Percentiles rank a stretch among this genome's conserved stretches.
Conservation (phyloP, 495 filamentous ascomycete genomes). For the Cercophora scortea region DNA sequence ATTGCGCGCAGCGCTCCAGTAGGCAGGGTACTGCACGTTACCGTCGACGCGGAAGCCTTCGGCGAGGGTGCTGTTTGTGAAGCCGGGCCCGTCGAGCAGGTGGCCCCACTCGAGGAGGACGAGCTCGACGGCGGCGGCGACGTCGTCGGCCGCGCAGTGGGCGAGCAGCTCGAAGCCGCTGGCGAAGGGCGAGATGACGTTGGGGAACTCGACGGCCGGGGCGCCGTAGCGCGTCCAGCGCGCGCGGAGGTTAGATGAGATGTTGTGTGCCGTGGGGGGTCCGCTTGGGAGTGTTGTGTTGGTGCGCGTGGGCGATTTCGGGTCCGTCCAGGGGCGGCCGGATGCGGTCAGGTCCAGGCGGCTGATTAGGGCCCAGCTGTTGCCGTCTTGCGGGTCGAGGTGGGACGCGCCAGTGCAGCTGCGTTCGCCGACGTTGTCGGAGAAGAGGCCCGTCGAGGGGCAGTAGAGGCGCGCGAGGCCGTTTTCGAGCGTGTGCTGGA, state of each 20-base stretch:
- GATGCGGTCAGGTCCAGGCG: slow-evolving; percentile 39
- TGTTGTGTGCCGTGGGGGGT: slow-evolving; percentile 13
- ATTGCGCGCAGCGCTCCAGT: slow-evolving; percentile 42
- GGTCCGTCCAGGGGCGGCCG: neutral
- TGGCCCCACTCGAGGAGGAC: slow-evolving; percentile 53
- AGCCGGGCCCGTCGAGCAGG: slow-evolving; percentile 52
- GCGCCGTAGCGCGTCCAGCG: slow-evolving; percentile 55
- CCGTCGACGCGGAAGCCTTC: slow-evolving; percentile 53
- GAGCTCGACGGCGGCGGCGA: slow-evolving; percentile 45
- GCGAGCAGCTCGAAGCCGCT: slow-evolving; percentile 54
- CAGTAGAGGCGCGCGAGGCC: slow-evolving; percentile 24
- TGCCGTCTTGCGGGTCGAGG: slow-evolving; percentile 22
- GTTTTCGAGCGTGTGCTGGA: slow-evolving; percentile 9
- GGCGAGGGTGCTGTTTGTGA: slow-evolving; percentile 53
- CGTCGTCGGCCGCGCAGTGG: slow-evolving; percentile 41
- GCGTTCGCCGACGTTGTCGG: slow-evolving; percentile 23
- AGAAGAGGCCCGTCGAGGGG: slow-evolving; percentile 18
- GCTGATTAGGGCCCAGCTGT: slow-evolving; percentile 15
- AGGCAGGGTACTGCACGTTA: slow-evolving; percentile 49
- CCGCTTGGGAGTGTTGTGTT: neutral
- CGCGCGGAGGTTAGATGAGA: slow-evolving; percentile 35
- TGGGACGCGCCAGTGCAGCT: slow-evolving; percentile 21
- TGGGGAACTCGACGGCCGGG: slow-evolving; percentile 48
- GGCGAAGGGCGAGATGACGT: slow-evolving; percentile 55
- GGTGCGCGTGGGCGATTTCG: slow-evolving; percentile 1